Evolutionary conservation across 148 eudicot species (phyloP).

Genomic region (Heliamphora exappendiculata): DNA sequence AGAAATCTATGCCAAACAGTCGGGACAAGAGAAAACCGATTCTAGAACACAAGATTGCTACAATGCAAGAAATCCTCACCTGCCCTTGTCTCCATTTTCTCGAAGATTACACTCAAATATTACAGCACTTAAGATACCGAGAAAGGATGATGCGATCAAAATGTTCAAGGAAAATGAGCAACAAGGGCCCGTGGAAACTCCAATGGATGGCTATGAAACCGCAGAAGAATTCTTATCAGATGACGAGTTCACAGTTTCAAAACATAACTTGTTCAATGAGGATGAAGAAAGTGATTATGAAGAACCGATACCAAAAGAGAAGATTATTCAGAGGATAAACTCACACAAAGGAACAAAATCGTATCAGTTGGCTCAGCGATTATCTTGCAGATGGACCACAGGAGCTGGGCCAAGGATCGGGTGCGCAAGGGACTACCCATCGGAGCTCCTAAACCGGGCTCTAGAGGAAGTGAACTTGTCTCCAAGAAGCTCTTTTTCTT

Average conservation of each 20-base stretch:
- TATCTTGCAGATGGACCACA: conserved; percentile 79
- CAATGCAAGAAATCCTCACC: conserved; percentile 21
- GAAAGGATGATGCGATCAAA: conserved; percentile 25
- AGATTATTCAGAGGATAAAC: conserved; percentile 8
- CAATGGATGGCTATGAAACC: conserved; percentile 49
- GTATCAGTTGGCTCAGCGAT: conserved; percentile 40
- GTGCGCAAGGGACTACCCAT: conserved; percentile 75
- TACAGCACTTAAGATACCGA: conserved; percentile 33
- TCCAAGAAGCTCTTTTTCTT: conserved; percentile 34
- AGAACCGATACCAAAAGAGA: neutral
- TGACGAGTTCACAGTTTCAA: conserved; percentile 40
- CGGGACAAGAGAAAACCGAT: conserved; percentile 15
- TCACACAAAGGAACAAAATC: neutral
- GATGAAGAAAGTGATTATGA: conserved; percentile 15
- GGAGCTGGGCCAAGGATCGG: conserved; percentile 74
- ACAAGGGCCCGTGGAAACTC: conserved; percentile 3
- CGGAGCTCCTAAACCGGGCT: conserved; percentile 65
- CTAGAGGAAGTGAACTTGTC: conserved; percentile 84
- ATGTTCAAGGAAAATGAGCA: conserved; percentile 30
- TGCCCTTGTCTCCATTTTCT: conserved; percentile 31
- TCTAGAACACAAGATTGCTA: neutral
- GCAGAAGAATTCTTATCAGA: conserved; percentile 54
- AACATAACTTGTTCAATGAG: conserved; percentile 43
- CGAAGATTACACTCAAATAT: conserved; percentile 25
- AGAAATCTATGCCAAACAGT: conserved; percentile 6